Evolutionary conservation across 441 rosid genomes (phyloP).

Genomic region (Pelargonium australe): DNA sequence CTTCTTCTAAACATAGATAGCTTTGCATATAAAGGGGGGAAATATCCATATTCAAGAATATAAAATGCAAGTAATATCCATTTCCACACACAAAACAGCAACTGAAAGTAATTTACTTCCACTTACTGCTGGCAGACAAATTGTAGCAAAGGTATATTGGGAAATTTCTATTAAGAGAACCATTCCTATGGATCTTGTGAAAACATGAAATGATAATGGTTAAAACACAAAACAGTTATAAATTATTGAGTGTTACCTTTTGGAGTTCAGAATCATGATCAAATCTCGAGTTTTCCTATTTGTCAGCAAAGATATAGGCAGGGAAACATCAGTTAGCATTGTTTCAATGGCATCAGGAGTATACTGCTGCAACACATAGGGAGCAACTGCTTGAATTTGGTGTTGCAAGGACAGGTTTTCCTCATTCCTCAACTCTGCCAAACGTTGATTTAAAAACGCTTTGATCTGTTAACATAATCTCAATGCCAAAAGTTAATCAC

Average conservation of each 20-base stretch:
- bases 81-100: not conserved
- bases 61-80: not conserved
- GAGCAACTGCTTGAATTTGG: slow-evolving; percentile 88
- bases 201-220: slow-evolving; percentile 2
- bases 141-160: not conserved
- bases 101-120: slow-evolving; percentile 1
- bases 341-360: slow-evolving; percentile 68
- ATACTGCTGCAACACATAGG: slow-evolving; percentile 86
- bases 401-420: slow-evolving; percentile 86
- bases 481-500: slow-evolving; percentile 19
- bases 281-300: slow-evolving; percentile 74
- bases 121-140: not conserved
- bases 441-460: slow-evolving; percentile 76
- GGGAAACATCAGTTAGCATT: slow-evolving; percentile 56
- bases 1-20: not conserved
- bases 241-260: slow-evolving; percentile 42
- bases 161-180: not conserved
- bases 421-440: slow-evolving; percentile 61
- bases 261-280: slow-evolving; percentile 93
- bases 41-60: not conserved
- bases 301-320: slow-evolving; percentile 67
- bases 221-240: slow-evolving; percentile 9
- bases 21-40: not conserved
- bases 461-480: slow-evolving; percentile 45
- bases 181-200: not conserved